These are phyloP conservation scores for Rhodotorula glutinis DNA, from an alignment of 1,284 basidiomycete species.

Conservation along the genomic window DNA sequence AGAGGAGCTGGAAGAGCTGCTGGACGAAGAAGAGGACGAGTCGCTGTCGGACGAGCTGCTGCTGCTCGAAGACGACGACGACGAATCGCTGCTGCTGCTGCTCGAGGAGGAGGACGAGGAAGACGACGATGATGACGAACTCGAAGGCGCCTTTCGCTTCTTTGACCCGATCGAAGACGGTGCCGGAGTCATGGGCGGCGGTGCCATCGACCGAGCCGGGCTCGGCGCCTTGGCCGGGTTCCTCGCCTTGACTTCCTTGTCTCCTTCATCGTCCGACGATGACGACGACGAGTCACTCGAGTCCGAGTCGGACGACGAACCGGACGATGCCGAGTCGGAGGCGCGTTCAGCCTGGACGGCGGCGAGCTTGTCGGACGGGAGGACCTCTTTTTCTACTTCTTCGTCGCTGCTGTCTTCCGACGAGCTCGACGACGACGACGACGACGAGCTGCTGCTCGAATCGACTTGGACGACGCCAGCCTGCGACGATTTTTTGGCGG, in stretches of 20 bases:
- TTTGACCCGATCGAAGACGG: constrained; percentile 24
- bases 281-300: no score
- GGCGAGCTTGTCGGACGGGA: constrained; percentile 52
- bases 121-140: constrained; percentile 29
- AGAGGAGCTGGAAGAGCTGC: constrained; percentile 31
- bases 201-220: constrained; percentile 3
- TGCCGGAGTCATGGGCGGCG: constrained; percentile 34
- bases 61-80: constrained; percentile 37
- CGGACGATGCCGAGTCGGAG: not conserved
- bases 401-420: constrained; percentile 44
- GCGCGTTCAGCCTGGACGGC: constrained; percentile 15
- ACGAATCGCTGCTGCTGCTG: constrained; percentile 10
- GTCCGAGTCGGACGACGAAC: not conserved
- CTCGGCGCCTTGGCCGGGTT: constrained; percentile 9
- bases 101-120: constrained; percentile 39
- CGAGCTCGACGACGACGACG: constrained; percentile 1
- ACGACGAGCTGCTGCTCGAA: not conserved
- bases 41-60: no score
- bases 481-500: no score
- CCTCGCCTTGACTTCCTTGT: constrained; percentile 29
- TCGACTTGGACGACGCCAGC: not conserved
- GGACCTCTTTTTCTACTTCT: constrained; percentile 61
- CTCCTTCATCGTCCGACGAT: constrained; percentile 29
- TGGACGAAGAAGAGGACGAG: constrained; percentile 30
- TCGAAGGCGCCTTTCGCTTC: constrained; percentile 43